phyloP scores from a whole-genome alignment of 352 stramenopile genomes.

The Pythium dissimile region DNA sequence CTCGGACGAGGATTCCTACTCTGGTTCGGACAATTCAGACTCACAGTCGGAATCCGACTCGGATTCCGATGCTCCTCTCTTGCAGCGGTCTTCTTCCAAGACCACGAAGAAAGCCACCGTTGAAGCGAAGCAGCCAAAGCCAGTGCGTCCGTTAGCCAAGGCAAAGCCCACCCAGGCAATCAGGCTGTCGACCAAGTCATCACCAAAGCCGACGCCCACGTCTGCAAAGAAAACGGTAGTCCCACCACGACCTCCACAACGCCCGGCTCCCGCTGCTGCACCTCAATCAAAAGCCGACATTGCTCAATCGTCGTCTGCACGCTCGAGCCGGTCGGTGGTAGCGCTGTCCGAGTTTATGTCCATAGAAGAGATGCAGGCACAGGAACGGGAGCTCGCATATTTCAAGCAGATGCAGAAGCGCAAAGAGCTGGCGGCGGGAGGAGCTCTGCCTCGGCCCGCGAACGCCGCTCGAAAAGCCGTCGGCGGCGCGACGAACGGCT shows the following conservation, averaged over 20 bases:
- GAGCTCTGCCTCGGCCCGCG: background rate
- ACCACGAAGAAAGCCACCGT: background rate
- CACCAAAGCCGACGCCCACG: background rate
- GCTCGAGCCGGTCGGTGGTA: conserved; percentile 23
- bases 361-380: conserved; percentile 45
- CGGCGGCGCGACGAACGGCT: background rate
- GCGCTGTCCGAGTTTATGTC: conserved; percentile 33
- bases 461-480: conserved; percentile 7
- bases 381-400: conserved; percentile 39
- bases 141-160: background rate
- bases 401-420: conserved; percentile 34
- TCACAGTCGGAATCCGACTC: background rate
- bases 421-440: conserved; percentile 3
- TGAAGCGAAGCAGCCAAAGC: conserved; percentile 1
- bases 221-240: background rate
- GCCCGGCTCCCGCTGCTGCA: background rate
- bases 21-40: background rate
- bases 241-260: background rate
- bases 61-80: background rate
- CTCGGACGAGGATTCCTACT: background rate
- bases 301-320: background rate
- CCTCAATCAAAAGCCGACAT: background rate
- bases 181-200: background rate
- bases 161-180: too few relatives aligned
- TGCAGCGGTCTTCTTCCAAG: background rate